Evolutionary conservation across 176 grass and related monocot species (phyloP).

Genomic region (Calamus simplicifolius): DNA sequence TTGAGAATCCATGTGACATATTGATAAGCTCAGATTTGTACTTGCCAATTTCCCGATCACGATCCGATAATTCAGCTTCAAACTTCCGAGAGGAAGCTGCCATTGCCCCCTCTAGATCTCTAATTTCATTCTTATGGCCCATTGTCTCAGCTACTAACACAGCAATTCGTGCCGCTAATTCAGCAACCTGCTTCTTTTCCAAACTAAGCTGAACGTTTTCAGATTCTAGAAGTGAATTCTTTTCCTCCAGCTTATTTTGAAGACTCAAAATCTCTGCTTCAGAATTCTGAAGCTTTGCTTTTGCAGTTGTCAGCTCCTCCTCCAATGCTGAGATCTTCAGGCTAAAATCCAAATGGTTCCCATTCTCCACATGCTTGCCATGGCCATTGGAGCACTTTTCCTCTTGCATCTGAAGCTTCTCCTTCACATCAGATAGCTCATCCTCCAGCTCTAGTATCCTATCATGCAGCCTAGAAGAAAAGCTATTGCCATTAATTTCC

Average conservation of each 20-base stretch:
- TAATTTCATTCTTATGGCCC: conserved; percentile 42
- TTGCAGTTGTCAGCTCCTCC: neutral
- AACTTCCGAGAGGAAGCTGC: conserved; percentile 28
- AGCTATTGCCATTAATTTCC: conserved; percentile 38
- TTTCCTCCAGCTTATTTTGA: conserved; percentile 39
- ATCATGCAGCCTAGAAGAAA: conserved; percentile 32
- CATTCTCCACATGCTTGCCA: conserved; percentile 9
- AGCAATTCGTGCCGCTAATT: neutral
- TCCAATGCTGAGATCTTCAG: conserved; percentile 36
- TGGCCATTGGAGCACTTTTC: conserved; percentile 37
- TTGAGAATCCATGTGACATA: conserved; percentile 35
- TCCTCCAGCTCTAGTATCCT: conserved; percentile 71
- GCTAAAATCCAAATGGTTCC: conserved; percentile 15
- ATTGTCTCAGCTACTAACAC: conserved; percentile 34
- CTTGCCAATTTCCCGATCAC: conserved; percentile 41
- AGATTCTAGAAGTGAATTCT: conserved; percentile 11
- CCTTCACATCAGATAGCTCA: conserved; percentile 49
- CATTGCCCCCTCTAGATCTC: conserved; percentile 47
- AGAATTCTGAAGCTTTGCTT: conserved; percentile 28
- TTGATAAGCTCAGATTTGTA: conserved; percentile 38
- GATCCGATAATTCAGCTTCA: conserved; percentile 32
- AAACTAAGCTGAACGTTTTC: conserved; percentile 9
- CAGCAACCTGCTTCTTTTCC: conserved; percentile 21
- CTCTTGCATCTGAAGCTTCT: conserved; percentile 49
- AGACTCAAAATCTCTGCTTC: conserved; percentile 21